Evolutionary conservation across 768 basidiomycete genomes (phyloP).

Genomic region (Lentinula sp.): DNA sequence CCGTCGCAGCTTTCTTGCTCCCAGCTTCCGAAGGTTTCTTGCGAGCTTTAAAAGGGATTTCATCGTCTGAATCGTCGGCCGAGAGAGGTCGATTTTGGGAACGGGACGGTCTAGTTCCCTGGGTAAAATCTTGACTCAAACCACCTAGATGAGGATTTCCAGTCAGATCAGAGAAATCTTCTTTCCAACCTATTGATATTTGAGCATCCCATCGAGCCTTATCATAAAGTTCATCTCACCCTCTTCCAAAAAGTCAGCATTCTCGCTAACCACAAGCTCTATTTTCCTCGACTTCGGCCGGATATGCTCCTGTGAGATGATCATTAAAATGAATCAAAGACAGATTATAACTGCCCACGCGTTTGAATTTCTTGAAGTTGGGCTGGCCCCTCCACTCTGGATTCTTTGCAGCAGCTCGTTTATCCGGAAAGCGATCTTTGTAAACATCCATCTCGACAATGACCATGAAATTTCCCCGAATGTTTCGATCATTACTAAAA

Average conservation of each 20-base stretch:
- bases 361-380: conserved; percentile 78
- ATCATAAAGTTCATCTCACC: conserved; percentile 24
- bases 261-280: conserved; percentile 45
- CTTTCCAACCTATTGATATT: neutral
- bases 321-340: neutral
- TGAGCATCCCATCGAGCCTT: neutral
- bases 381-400: conserved; percentile 44
- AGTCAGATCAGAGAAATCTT: neutral
- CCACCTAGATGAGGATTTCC: neutral
- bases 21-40: conserved; percentile 16
- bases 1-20: conserved; percentile 14
- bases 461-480: conserved; percentile 79
- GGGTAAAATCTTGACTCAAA: neutral
- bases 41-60: neutral
- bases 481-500: conserved; percentile 54
- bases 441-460: conserved; percentile 61
- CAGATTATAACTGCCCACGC: conserved; percentile 27
- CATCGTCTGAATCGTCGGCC: conserved; percentile 9
- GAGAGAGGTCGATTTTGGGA: conserved; percentile 8
- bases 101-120: neutral
- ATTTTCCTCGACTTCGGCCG: conserved; percentile 27
- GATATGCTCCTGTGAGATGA: conserved; percentile 20
- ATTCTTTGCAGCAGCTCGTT: neutral
- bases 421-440: conserved; percentile 17
- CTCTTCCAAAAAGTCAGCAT: conserved; percentile 47